Evolutionary conservation across 495 filamentous ascomycete genomes (phyloP).

Genomic region (Penicillium cataractarum): DNA sequence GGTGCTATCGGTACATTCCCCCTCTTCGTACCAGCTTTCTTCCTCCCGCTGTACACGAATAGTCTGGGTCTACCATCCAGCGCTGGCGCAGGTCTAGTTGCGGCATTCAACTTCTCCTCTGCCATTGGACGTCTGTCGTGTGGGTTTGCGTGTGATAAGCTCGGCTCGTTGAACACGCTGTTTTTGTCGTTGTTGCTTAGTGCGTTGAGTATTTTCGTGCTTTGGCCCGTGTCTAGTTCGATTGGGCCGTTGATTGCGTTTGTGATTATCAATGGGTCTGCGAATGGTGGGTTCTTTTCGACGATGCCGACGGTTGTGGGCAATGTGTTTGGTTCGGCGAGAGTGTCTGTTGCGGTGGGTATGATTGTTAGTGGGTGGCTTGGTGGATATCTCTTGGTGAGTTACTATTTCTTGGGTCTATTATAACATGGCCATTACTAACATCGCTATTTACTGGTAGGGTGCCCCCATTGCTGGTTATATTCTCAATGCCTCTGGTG

Average conservation of each 20-base stretch:
- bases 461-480: constrained; percentile 64
- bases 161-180: constrained; percentile 57
- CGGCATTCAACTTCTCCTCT: constrained; percentile 59
- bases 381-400: constrained; percentile 59
- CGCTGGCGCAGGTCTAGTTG: constrained; percentile 56
- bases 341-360: constrained; percentile 60
- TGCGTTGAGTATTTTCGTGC: constrained; percentile 56
- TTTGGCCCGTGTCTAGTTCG: constrained; percentile 59
- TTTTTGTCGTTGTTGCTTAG: constrained; percentile 50
- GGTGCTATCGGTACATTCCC: constrained; percentile 64
- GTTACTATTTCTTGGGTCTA: constrained; percentile 9
- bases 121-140: constrained; percentile 54
- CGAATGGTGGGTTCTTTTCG: constrained; percentile 62
- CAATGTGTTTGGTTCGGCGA: constrained; percentile 56
- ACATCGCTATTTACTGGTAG: constrained; percentile 21
- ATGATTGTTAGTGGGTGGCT: constrained; percentile 65
- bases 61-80: constrained; percentile 50
- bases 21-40: constrained; percentile 63
- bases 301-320: constrained; percentile 64
- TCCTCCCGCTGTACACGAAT: constrained; percentile 54
- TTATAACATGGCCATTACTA: background rate
- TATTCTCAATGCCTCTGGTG: constrained; percentile 57
- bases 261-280: constrained; percentile 56
- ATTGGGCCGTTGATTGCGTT: constrained; percentile 56
- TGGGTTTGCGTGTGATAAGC: constrained; percentile 53